Evolutionary conservation across 148 eudicot genomes (phyloP).

Genomic region (Camellia sinensis): DNA sequence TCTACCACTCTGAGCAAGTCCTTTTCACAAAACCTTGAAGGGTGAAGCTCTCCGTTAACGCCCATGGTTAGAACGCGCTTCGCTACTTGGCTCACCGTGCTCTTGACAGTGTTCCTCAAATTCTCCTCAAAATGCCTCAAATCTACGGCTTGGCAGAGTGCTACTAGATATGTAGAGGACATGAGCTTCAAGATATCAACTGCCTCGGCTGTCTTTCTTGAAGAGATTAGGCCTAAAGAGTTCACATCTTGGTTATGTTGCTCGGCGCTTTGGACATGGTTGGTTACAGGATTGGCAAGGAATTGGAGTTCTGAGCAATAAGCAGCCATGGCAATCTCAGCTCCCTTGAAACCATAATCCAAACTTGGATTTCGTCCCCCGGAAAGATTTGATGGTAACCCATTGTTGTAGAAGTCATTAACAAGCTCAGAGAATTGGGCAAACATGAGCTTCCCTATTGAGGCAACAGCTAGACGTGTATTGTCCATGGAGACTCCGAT

Average conservation of each 20-base stretch:
- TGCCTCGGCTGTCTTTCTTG: conserved; percentile 35
- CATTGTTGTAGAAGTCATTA: conserved; percentile 45
- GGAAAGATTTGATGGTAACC: conserved; percentile 41
- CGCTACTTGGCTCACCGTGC: conserved; percentile 31
- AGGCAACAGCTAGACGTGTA: conserved; percentile 35
- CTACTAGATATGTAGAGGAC: conserved; percentile 35
- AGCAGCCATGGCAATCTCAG: conserved; percentile 44
- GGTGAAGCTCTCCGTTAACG: conserved; percentile 29
- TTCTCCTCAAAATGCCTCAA: conserved; percentile 42
- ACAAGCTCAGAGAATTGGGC: conserved; percentile 47
- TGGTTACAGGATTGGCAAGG: conserved; percentile 36
- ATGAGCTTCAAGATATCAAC: conserved; percentile 39
- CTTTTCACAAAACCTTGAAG: conserved; percentile 28
- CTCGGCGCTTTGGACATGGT: conserved; percentile 32
- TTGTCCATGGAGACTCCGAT: conserved; percentile 47
- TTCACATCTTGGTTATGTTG: conserved; percentile 37
- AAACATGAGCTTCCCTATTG: conserved; percentile 40
- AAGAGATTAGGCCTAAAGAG: conserved; percentile 38
- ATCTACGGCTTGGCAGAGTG: conserved; percentile 42
- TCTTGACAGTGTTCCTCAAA: conserved; percentile 29
- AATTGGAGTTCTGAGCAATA: conserved; percentile 41
- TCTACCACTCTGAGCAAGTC: conserved; percentile 34
- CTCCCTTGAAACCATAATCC: conserved; percentile 46
- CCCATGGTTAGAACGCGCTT: conserved; percentile 19
- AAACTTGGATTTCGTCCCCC: conserved; percentile 40